Evolutionary conservation across 495 filamentous ascomycete genomes (phyloP).

Genomic region (Parathielavia hyrcaniae): DNA sequence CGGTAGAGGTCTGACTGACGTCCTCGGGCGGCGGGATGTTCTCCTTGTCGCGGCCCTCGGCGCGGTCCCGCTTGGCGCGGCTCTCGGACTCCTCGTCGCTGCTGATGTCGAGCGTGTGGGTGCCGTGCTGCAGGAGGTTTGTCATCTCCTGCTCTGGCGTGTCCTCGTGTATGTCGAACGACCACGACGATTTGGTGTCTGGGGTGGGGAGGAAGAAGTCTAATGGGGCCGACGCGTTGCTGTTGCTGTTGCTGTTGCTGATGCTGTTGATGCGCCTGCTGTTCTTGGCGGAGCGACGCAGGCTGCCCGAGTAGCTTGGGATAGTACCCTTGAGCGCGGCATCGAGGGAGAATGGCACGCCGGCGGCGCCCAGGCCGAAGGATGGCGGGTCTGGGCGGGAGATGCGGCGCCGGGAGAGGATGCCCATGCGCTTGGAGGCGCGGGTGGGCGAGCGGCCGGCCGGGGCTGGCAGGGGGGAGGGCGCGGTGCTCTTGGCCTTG

Average conservation of each 20-base stretch:
- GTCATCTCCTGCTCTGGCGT: slow-evolving; percentile 79
- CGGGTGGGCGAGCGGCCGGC: slow-evolving; percentile 58
- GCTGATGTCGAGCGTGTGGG: slow-evolving; percentile 76
- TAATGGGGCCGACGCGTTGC: slow-evolving; percentile 10
- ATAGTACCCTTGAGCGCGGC: slow-evolving; percentile 68
- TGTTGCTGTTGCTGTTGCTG: slow-evolving; percentile 7
- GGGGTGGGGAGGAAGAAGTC: slow-evolving; percentile 30
- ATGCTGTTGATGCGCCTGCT: neutral
- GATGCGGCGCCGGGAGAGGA: slow-evolving; percentile 57
- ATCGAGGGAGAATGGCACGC: slow-evolving; percentile 67
- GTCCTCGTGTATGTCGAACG: slow-evolving; percentile 94
- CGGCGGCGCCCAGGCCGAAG: slow-evolving; percentile 31
- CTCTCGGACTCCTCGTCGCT: slow-evolving; percentile 58
- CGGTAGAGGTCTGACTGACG: slow-evolving; percentile 44
- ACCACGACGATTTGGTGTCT: slow-evolving; percentile 62
- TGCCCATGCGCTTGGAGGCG: slow-evolving; percentile 52
- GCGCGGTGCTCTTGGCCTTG: slow-evolving; percentile 35
- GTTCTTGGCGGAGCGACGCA: slow-evolving; percentile 22
- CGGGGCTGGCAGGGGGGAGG: slow-evolving; percentile 47
- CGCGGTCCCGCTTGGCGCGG: slow-evolving; percentile 47
- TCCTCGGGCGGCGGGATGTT: slow-evolving; percentile 75
- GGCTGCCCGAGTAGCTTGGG: slow-evolving; percentile 43
- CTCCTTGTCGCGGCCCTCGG: slow-evolving; percentile 71
- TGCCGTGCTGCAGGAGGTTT: slow-evolving; percentile 85
- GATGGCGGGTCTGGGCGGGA: slow-evolving; percentile 55